A percentile compares a stretch with the other conserved stretches of the same genome.
These are phyloP conservation scores for Sanghuangporus baumii DNA, from an alignment of 1,284 basidiomycete genomes.

Conservation along the genomic window DNA sequence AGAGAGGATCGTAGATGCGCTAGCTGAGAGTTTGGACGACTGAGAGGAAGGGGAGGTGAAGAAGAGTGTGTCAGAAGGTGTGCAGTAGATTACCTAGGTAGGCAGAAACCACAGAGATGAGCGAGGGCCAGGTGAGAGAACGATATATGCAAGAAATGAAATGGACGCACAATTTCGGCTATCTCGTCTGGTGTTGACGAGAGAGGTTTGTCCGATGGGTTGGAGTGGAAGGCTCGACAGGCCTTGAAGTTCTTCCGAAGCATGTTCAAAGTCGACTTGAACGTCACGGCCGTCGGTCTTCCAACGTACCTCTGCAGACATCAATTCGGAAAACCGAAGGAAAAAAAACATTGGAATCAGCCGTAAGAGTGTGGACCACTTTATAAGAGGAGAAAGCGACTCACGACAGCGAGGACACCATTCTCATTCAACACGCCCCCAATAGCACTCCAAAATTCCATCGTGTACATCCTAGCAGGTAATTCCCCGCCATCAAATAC, in stretches of 20 bases:
- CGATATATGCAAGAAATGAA: background rate
- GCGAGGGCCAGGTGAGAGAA: background rate
- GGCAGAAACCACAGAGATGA: background rate
- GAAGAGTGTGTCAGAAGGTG: conserved; percentile 1
- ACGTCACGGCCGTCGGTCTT: conserved; percentile 1
- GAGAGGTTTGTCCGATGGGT: background rate
- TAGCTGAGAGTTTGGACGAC: background rate
- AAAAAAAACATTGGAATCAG: background rate
- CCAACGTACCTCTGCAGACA: conserved; percentile 9
- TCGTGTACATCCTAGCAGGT: background rate
- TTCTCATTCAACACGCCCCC: background rate
- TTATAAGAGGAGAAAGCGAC: background rate
- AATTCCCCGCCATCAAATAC: conserved; percentile 9
- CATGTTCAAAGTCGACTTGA: conserved; percentile 14
- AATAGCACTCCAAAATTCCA: conserved; percentile 9
- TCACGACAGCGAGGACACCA: conserved; percentile 10
- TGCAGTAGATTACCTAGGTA: conserved; percentile 11
- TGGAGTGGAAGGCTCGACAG: conserved; percentile 9
- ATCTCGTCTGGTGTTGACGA: background rate
- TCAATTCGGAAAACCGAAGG: background rate
- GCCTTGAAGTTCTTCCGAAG: conserved; percentile 7
- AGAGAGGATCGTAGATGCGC: background rate
- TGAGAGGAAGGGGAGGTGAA: background rate
- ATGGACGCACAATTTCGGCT: conserved; percentile 3
- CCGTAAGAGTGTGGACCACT: background rate